Conservation (phyloP, 140 eudicot genomes). For the Anethum foeniculum region DNA sequence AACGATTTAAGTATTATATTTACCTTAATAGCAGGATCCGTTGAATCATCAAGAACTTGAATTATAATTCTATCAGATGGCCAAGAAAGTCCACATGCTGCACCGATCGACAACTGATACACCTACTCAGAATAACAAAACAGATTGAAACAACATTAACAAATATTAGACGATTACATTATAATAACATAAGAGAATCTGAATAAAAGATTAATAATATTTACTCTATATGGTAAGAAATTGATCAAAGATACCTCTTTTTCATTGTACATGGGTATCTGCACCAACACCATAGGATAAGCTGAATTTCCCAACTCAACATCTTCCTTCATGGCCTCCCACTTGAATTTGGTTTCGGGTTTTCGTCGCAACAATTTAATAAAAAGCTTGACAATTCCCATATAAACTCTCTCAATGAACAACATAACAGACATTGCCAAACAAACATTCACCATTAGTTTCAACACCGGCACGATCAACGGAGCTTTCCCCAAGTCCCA, state of each 20-base stretch:
- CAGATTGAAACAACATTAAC: not conserved
- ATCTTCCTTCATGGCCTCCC: slow-evolving; percentile 84
- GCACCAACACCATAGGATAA: slow-evolving; percentile 88
- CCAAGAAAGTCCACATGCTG: slow-evolving; percentile 95
- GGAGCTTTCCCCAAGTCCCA: slow-evolving; percentile 68
- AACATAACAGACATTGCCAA: slow-evolving; percentile 82
- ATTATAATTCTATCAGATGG: slow-evolving; percentile 81
- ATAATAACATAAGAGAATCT: too few relatives aligned
- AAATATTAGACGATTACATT: too few relatives aligned
- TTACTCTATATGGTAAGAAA: not conserved
- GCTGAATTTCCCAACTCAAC: slow-evolving; percentile 57
- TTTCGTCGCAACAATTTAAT: slow-evolving; percentile 51
- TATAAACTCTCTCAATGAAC: slow-evolving; percentile 70
- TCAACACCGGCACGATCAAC: slow-evolving; percentile 64
- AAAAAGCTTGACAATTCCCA: slow-evolving; percentile 54
- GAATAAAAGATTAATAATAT: not conserved
- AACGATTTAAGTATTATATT: too few relatives aligned
- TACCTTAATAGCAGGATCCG: slow-evolving; percentile 50
- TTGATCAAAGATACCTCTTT: slow-evolving; percentile 48
- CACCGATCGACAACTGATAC: slow-evolving; percentile 79
- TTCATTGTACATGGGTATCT: slow-evolving; percentile 93
- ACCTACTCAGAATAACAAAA: slow-evolving; percentile 31
- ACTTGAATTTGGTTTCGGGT: slow-evolving; percentile 64
- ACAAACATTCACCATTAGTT: slow-evolving; percentile 49
- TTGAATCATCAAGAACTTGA: slow-evolving; percentile 96